These are phyloP conservation scores for Globisporangium camurandrum DNA, from an alignment of 352 stramenopile species.

Conservation along the genomic window DNA sequence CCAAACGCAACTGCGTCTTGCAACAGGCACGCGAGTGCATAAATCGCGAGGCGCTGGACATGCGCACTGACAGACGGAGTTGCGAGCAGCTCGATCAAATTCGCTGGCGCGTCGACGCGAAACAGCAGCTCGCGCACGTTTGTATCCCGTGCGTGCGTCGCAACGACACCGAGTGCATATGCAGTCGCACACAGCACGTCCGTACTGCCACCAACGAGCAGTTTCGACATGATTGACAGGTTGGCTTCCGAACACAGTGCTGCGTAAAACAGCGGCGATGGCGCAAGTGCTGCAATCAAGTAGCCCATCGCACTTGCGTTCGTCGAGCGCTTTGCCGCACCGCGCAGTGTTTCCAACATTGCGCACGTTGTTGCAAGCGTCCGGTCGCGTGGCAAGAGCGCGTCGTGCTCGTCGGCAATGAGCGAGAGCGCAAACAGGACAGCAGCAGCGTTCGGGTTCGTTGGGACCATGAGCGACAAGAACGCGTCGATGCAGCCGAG, in stretches of 20 bases:
- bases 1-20: slow-evolving; percentile 22
- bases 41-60: slow-evolving; percentile 31
- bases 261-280: slow-evolving; percentile 37
- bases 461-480: slow-evolving; percentile 34
- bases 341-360: slow-evolving; percentile 59
- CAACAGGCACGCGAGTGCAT: slow-evolving; percentile 31
- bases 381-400: slow-evolving; percentile 43
- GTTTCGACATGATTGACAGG: slow-evolving; percentile 56
- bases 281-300: slow-evolving; percentile 46
- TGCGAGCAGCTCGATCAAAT: slow-evolving; percentile 41
- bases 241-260: slow-evolving; percentile 44
- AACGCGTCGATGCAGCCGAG: slow-evolving; percentile 51
- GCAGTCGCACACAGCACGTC: slow-evolving; percentile 43
- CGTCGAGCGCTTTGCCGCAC: slow-evolving; percentile 50
- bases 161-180: slow-evolving; percentile 47
- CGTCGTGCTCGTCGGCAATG: slow-evolving; percentile 46
- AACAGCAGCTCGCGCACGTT: slow-evolving; percentile 39
- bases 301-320: slow-evolving; percentile 45
- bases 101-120: slow-evolving; percentile 31
- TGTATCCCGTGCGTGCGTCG: slow-evolving; percentile 21
- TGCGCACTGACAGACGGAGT: slow-evolving; percentile 6
- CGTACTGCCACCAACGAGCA: slow-evolving; percentile 43
- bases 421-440: slow-evolving; percentile 45
- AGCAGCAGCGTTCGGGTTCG: slow-evolving; percentile 36
- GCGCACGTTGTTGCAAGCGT: slow-evolving; percentile 20